Evolutionary conservation across 2,329 filamentous ascomycete genomes (phyloP).

Genomic region (Alternaria triticimaculans): DNA sequence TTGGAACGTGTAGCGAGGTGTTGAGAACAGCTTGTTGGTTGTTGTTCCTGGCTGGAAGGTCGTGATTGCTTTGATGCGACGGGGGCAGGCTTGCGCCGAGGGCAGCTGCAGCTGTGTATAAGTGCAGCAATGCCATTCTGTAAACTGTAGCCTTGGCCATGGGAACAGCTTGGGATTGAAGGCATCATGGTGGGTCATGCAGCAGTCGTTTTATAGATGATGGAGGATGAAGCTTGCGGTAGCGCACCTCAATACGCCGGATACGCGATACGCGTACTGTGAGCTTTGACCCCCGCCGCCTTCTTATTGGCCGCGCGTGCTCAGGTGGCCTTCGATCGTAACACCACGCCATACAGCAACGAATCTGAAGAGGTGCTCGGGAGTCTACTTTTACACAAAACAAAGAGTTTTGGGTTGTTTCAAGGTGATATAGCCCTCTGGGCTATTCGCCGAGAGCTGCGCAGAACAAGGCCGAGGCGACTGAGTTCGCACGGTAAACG

Average conservation of each 20-base stretch:
- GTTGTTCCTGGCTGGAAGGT: not conserved
- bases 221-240: not conserved
- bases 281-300: not conserved
- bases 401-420: not conserved
- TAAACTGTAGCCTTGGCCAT: not conserved
- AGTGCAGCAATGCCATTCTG: not conserved
- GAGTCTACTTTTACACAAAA: not conserved
- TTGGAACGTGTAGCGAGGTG: not conserved
- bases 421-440: no score
- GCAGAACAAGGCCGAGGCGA: no score
- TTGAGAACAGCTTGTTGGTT: not conserved
- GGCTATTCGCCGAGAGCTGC: no score
- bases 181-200: not conserved
- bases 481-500: no score
- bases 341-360: not conserved
- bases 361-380: not conserved
- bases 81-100: not conserved
- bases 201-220: not conserved
- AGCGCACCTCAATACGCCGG: not conserved
- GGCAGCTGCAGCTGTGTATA: not conserved
- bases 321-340: not conserved
- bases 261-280: not conserved
- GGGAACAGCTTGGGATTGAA: not conserved
- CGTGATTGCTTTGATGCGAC: not conserved
- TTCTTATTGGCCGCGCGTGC: not conserved